Conservation (phyloP, 140 eudicot species). For the Ambrosia hybrid region DNA sequence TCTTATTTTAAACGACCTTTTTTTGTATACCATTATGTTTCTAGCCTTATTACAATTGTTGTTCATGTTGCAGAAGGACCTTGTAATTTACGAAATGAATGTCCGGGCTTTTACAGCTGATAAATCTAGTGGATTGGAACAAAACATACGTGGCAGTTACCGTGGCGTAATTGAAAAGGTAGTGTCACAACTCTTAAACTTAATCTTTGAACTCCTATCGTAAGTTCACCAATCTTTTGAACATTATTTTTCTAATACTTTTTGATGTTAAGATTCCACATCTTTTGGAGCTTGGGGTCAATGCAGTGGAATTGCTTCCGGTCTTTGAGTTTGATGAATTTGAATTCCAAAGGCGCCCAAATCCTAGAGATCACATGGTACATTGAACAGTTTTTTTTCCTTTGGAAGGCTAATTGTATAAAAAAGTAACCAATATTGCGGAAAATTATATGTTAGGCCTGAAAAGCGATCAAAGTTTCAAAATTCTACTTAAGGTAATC, state of each 20-base stretch:
- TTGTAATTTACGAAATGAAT: constrained; percentile 93
- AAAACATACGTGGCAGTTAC: constrained; percentile 75
- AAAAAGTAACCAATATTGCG: not conserved
- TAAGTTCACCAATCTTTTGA: not conserved
- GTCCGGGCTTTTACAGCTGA: constrained; percentile 94
- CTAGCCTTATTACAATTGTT: constrained; percentile 4
- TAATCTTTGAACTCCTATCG: not conserved
- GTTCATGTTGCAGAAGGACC: constrained; percentile 73
- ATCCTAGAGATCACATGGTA: constrained; percentile 99
- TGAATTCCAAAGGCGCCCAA: constrained; percentile 89
- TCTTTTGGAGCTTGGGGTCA: constrained; percentile 92
- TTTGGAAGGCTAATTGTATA: too few relatives aligned
- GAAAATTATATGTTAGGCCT: not conserved
- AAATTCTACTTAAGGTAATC: not conserved
- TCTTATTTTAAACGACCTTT: not conserved
- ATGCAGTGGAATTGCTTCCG: constrained; percentile 98
- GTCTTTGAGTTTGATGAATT: constrained; percentile 98
- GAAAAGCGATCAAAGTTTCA: not conserved
- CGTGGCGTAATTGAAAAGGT: constrained; percentile 94
- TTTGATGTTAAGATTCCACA: constrained; percentile 74
- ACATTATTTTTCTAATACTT: constrained; percentile 17
- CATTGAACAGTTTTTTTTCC: not conserved
- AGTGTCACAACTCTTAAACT: not conserved
- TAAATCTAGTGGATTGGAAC: constrained; percentile 74
- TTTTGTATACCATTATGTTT: not conserved